Conservation (phyloP, 2,329 filamentous ascomycete genomes). For the Colletotrichum magnum region DNA sequence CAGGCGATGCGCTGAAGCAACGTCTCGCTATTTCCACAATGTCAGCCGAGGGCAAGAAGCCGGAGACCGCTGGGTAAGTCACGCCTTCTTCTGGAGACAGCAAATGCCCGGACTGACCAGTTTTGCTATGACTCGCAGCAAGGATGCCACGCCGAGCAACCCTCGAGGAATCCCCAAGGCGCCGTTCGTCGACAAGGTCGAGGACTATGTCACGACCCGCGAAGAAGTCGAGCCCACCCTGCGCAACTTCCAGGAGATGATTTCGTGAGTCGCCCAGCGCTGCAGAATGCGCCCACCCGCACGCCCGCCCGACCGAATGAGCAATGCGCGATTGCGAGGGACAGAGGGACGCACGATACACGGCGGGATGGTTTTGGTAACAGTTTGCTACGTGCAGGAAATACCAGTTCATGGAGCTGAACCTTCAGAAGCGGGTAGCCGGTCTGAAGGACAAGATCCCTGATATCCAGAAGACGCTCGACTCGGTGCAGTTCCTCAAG, state of each 20-base stretch:
- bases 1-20: slow-evolving; percentile 37
- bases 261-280: slow-evolving; percentile 74
- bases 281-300: slow-evolving; percentile 37
- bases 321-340: not conserved
- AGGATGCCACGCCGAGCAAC: slow-evolving; percentile 75
- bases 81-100: too few relatives aligned
- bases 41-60: slow-evolving; percentile 37
- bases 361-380: slow-evolving; percentile 28
- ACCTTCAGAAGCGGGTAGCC: slow-evolving; percentile 84
- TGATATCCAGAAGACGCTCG: slow-evolving; percentile 95
- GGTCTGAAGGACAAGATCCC: slow-evolving; percentile 96
- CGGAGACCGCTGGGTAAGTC: slow-evolving; percentile 26
- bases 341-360: not conserved
- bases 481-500: slow-evolving; percentile 89
- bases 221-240: slow-evolving; percentile 85
- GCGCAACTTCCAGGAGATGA: slow-evolving; percentile 93
- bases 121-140: slow-evolving; percentile 46
- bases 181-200: slow-evolving; percentile 89
- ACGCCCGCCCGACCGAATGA: not conserved
- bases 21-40: slow-evolving; percentile 29
- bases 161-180: slow-evolving; percentile 87
- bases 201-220: slow-evolving; percentile 86
- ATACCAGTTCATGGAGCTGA: slow-evolving; percentile 99
- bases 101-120: slow-evolving; percentile 5
- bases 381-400: slow-evolving; percentile 72